These are phyloP conservation scores for Colletotrichum acutatum DNA, from an alignment of 2,329 filamentous ascomycete genomes.

Conservation along the genomic window DNA sequence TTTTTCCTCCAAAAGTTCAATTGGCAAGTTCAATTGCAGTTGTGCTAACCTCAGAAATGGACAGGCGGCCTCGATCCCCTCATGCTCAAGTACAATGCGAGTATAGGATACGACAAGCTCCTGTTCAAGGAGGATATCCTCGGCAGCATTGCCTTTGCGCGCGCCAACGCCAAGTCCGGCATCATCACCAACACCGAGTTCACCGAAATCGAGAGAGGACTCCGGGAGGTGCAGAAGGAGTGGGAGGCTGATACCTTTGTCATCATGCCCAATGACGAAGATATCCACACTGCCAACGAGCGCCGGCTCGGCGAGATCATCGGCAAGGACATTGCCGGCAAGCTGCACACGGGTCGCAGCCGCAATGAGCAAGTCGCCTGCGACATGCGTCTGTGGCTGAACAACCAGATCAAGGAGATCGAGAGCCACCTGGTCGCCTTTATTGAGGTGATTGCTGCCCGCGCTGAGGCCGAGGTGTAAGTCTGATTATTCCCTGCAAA, in stretches of 20 bases:
- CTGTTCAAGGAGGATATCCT: conserved; percentile 85
- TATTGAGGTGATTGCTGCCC: conserved; percentile 73
- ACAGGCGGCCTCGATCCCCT: conserved; percentile 70
- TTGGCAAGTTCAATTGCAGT: conserved; percentile 34
- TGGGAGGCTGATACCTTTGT: conserved; percentile 63
- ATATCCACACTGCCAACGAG: conserved; percentile 66
- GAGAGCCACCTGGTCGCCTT: conserved; percentile 76
- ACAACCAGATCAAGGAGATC: conserved; percentile 77
- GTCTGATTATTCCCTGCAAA: conserved; percentile 2
- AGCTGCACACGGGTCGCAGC: conserved; percentile 77
- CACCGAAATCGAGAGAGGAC: conserved; percentile 76
- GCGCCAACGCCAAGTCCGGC: conserved; percentile 79
- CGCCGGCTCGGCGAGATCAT: conserved; percentile 74
- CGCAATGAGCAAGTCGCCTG: conserved; percentile 80
- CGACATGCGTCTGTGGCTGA: conserved; percentile 80
- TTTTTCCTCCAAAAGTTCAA: too few relatives aligned
- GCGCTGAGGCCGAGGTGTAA: conserved; percentile 77
- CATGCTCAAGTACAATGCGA: conserved; percentile 88
- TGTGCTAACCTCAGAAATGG: too few relatives aligned
- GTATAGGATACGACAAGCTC: conserved; percentile 80
- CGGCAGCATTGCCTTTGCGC: conserved; percentile 83
- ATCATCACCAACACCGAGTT: conserved; percentile 82
- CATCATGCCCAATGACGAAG: conserved; percentile 54
- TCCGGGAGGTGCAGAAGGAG: conserved; percentile 66
- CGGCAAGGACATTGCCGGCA: conserved; percentile 75